Percentiles rank a stretch among this genome's conserved stretches.
Evolutionary conservation across 805 yeast species (phyloP).

Genomic region (Kuraishia piskuri): DNA sequence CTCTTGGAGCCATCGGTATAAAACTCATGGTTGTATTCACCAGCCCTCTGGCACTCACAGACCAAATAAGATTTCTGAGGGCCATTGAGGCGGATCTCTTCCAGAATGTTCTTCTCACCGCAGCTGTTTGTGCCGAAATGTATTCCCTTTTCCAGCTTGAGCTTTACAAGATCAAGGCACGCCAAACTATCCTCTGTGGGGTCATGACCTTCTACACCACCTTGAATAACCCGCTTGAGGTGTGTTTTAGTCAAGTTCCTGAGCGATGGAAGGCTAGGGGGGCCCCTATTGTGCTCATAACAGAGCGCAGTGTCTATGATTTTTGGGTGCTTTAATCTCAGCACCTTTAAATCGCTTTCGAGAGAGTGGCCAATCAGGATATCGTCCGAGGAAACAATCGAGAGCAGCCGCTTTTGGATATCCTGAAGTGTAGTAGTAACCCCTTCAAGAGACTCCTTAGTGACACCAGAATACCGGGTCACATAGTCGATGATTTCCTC

Average conservation of each 20-base stretch:
- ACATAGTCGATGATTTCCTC: slow-evolving; percentile 71
- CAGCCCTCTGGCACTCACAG: slow-evolving; percentile 4
- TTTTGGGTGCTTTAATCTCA: slow-evolving; percentile 62
- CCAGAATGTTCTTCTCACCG: slow-evolving; percentile 22
- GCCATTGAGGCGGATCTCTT: not conserved
- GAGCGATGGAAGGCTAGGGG: slow-evolving; percentile 72
- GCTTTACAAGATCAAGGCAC: slow-evolving; percentile 66
- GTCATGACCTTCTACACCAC: slow-evolving; percentile 64
- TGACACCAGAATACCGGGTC: slow-evolving; percentile 82
- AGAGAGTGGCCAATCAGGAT: slow-evolving; percentile 84
- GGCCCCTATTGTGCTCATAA: slow-evolving; percentile 76
- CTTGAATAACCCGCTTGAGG: slow-evolving; percentile 56
- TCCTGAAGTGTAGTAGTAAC: slow-evolving; percentile 62
- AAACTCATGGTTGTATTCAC: slow-evolving; percentile 4
- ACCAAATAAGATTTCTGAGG: not conserved
- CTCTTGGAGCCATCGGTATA: slow-evolving; percentile 6
- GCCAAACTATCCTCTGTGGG: slow-evolving; percentile 80
- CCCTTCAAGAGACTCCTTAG: slow-evolving; percentile 51
- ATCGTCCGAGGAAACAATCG: slow-evolving; percentile 46
- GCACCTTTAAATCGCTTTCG: slow-evolving; percentile 69
- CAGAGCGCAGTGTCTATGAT: slow-evolving; percentile 76
- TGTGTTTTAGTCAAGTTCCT: slow-evolving; percentile 56
- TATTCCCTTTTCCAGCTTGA: slow-evolving; percentile 60
- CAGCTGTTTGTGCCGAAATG: slow-evolving; percentile 48
- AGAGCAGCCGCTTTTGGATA: slow-evolving; percentile 49